Conservation (phyloP, 2,329 filamentous ascomycete species). For the Pseudogymnoascus pannorum region DNA sequence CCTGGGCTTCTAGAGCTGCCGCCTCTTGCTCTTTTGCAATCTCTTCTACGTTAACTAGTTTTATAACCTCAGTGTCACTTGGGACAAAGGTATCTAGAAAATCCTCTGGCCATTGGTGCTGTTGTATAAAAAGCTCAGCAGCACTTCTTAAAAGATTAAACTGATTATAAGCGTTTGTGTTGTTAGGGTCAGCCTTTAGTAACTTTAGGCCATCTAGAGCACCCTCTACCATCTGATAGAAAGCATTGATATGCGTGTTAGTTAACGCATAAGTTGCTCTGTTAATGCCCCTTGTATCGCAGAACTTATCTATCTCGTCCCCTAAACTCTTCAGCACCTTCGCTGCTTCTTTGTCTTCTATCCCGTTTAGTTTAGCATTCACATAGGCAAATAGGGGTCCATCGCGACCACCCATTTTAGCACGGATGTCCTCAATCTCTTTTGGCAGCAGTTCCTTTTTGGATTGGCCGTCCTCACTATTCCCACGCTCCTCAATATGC, state of each 20-base stretch:
- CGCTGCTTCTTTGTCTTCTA: not conserved
- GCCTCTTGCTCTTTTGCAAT: no score
- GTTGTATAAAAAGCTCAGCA: not conserved
- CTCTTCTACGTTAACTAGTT: not conserved
- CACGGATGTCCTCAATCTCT: not conserved
- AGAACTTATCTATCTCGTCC: not conserved
- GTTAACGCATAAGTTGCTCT: not conserved
- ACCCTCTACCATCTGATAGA: not conserved
- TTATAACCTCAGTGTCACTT: not conserved
- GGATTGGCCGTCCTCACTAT: not conserved
- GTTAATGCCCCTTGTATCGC: no score
- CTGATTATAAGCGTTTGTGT: not conserved
- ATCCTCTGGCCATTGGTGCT: not conserved
- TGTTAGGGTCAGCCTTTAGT: not conserved
- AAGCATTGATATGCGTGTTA: not conserved
- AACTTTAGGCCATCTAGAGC: no score
- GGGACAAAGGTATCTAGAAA: not conserved
- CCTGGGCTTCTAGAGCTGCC: no score
- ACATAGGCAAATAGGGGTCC: not conserved
- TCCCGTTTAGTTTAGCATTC: not conserved
- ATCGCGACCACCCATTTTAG: not conserved
- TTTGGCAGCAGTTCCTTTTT: not conserved
- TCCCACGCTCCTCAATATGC: not conserved
- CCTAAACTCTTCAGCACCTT: not conserved
- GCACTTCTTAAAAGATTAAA: not conserved